phyloP scores from a whole-genome alignment of 805 yeast species.

The Monosporozyma aquatica region DNA sequence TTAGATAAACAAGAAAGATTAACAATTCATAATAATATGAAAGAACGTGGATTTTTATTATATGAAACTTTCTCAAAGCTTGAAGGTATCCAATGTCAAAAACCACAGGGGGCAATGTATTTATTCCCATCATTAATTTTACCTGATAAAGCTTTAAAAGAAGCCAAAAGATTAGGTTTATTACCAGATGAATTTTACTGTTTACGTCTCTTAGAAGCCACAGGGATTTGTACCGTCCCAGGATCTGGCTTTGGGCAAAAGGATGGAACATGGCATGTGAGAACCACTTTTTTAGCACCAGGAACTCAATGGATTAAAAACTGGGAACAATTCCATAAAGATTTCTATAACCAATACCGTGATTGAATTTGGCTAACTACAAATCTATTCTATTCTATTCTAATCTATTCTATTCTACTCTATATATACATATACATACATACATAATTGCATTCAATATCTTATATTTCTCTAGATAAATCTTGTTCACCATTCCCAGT shows the following conservation, averaged over 20 bases:
- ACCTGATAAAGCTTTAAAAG: slow-evolving; percentile 51
- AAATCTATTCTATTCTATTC: not conserved
- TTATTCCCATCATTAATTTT: slow-evolving; percentile 73
- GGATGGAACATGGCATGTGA: slow-evolving; percentile 78
- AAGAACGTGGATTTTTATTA: slow-evolving; percentile 54
- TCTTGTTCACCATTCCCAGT: not conserved
- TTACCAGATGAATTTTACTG: slow-evolving; percentile 86
- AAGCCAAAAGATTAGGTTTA: slow-evolving; percentile 46
- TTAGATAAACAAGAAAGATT: slow-evolving; percentile 55
- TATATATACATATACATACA: not conserved
- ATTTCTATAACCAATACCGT: slow-evolving; percentile 33
- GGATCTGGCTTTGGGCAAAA: slow-evolving; percentile 95
- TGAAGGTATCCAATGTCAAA: slow-evolving; percentile 77
- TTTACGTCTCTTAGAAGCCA: slow-evolving; percentile 64
- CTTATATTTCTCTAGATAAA: not conserved
- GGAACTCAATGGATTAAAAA: slow-evolving; percentile 79
- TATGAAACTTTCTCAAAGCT: slow-evolving; percentile 62
- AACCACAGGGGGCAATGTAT: slow-evolving; percentile 97
- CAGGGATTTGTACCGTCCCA: slow-evolving; percentile 96
- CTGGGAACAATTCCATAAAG: slow-evolving; percentile 71
- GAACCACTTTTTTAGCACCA: slow-evolving; percentile 95
- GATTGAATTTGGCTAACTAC: not conserved
- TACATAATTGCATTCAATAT: not conserved
- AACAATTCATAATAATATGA: slow-evolving; percentile 52
- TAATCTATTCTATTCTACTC: not conserved